Conservation (phyloP, 345 rosid genomes). For the Bretschneidera sinensis region DNA sequence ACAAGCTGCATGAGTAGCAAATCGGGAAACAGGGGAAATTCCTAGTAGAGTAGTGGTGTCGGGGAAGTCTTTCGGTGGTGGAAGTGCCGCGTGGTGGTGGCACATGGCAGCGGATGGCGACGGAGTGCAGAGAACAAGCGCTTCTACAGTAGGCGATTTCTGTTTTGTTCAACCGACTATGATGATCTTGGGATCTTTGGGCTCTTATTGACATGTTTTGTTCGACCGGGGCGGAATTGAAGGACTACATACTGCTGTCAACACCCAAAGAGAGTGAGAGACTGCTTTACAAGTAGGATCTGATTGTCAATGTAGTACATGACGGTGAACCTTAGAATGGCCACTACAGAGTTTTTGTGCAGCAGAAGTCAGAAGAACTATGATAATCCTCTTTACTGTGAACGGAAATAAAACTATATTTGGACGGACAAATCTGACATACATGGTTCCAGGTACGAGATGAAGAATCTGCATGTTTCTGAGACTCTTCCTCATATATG, state of each 20-base stretch:
- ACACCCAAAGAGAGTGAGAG: slow-evolving; percentile 52
- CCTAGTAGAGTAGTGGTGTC: no score
- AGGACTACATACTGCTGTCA: slow-evolving; percentile 89
- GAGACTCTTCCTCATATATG: slow-evolving; percentile 98
- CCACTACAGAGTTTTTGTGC: slow-evolving; percentile 90
- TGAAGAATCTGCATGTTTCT: slow-evolving; percentile 94
- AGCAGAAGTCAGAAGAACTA: slow-evolving; percentile 87
- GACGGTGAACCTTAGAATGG: slow-evolving; percentile 97
- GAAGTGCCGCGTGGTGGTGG: no score
- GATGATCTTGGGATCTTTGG: no score
- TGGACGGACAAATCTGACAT: not conserved
- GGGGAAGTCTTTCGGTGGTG: no score
- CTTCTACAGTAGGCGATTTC: no score
- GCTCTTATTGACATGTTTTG: no score
- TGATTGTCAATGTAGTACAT: slow-evolving; percentile 93
- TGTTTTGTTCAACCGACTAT: not conserved
- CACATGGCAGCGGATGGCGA: no score
- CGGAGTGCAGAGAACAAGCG: no score
- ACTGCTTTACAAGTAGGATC: slow-evolving; percentile 70
- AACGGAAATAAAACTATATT: not conserved
- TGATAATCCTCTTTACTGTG: slow-evolving; percentile 39
- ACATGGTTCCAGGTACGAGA: slow-evolving; percentile 75
- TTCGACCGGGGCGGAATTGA: no score
- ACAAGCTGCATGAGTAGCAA: no score
- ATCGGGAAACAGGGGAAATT: no score